Conservation (phyloP, 306 rosid species). For the Fragaria ananassa region DNA sequence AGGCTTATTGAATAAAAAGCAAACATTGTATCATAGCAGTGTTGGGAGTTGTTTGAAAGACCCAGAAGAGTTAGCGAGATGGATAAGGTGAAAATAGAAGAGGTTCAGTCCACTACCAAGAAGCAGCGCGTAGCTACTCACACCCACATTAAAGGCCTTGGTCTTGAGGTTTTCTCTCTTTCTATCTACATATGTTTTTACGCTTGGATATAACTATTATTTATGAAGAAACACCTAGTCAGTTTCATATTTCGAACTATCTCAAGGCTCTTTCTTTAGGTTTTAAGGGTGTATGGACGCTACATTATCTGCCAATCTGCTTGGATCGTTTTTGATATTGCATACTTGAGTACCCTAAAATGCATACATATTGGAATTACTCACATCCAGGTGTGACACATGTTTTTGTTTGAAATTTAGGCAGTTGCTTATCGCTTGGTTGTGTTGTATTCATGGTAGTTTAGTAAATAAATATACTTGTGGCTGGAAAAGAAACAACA, state of each 20-base stretch:
- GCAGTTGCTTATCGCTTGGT: not conserved
- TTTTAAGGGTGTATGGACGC: not conserved
- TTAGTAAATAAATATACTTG: not conserved
- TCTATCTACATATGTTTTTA: not conserved
- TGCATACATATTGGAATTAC: not conserved
- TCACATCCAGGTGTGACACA: not conserved
- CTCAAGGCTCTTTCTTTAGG: not conserved
- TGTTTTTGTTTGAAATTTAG: not conserved
- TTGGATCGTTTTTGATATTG: not conserved
- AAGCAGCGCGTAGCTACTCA: conserved; percentile 66
- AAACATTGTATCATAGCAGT: not conserved
- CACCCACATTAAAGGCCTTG: conserved; percentile 84
- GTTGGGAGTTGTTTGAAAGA: not conserved
- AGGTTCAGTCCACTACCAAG: conserved; percentile 84
- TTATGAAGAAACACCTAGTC: not conserved
- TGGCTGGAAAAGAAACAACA: not conserved
- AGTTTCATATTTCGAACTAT: not conserved
- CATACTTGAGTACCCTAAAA: not conserved
- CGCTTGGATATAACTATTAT: not conserved
- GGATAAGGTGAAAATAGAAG: conserved; percentile 76
- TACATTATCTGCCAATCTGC: not conserved
- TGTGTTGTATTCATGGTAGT: not conserved
- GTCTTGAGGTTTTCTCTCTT: conserved; percentile 65
- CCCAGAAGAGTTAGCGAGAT: conserved; percentile 12
- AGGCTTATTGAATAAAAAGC: not conserved